Base-by-base conservation (phyloP, 306 rosid genomes). In the Cucurbita moschata region DNA sequence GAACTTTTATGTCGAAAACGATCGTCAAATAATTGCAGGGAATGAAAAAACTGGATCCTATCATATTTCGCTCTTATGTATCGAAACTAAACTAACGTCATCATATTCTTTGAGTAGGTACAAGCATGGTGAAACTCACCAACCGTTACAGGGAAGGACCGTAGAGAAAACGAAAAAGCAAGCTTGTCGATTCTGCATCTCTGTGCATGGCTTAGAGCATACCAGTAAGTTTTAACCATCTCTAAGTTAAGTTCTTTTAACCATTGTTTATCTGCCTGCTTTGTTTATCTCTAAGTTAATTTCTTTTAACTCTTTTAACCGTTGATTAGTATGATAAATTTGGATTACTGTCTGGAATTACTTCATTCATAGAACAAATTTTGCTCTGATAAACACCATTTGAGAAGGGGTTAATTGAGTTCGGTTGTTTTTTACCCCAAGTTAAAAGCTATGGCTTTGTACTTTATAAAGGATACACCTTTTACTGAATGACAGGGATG, bases 1-100 rank as follows among this genome's bases (percentile, higher is more conserved):
- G 53, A 66, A 60, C 67, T 60, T 60, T 60, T 38, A 60, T 47
- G 73, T 64, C 42, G 50, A 40, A 64, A 64, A 64, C 26, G 70
- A 64, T 49, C 44, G 57, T 49, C 57, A 23, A 47, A 69, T 69
- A 23, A 69, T 69, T 69, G 58, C 55, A 67, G 55, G 55, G 55
- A 7, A 19, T 35, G 38, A 19, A 21, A 21, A 44, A 44, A 19
- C 18, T 21, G 40, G 10, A 46, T 68, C 23, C 10, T 43, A 10
- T 14, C 26, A 2, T 46, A 46, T 68, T 46, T 8, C 30, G 5
- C 11, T 40, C 40, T 63, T 4, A 63, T 64, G 70, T 64, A 47
- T 63, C 7, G 18, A 40, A 43, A 40, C 69, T 39, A n/a, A 23
- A 47, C 46, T 42, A 46, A 46, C 47, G 39, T 47, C 55, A 23